Evolutionary conservation across 768 basidiomycete species (phyloP).

Genomic region (Boletus subparvulus): DNA sequence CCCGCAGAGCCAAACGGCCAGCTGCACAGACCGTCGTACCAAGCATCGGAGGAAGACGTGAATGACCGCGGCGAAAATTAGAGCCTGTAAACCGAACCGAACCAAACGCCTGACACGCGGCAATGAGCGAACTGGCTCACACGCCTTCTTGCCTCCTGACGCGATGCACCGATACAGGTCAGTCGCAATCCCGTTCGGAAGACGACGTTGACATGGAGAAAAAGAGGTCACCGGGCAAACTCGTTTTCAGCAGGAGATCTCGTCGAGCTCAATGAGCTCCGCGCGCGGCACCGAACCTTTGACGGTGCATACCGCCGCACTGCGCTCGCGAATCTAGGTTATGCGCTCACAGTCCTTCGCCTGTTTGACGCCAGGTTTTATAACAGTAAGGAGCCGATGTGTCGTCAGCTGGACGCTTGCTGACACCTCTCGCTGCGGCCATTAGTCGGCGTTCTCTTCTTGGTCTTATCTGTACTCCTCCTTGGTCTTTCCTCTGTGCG

Average conservation of each 20-base stretch:
- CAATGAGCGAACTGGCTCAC: constrained; percentile 19
- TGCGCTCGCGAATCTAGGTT: constrained; percentile 71
- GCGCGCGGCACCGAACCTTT: constrained; percentile 80
- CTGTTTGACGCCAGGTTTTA: constrained; percentile 79
- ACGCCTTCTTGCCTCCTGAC: constrained; percentile 6
- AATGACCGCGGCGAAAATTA: constrained; percentile 1
- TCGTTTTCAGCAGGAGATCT: constrained; percentile 56
- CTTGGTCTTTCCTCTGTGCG: constrained; percentile 59
- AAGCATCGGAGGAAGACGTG: constrained; percentile 17
- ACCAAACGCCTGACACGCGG: neutral
- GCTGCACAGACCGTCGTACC: constrained; percentile 19
- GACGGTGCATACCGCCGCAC: constrained; percentile 80
- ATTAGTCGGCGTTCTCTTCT: constrained; percentile 60
- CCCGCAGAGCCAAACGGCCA: constrained; percentile 25
- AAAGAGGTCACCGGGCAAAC: constrained; percentile 45
- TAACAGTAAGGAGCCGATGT: constrained; percentile 48
- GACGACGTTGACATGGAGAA: neutral
- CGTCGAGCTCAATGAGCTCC: constrained; percentile 66
- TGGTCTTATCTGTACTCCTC: constrained; percentile 59
- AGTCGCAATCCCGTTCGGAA: neutral
- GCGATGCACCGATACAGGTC: constrained; percentile 30
- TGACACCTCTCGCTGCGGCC: neutral
- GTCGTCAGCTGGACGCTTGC: neutral
- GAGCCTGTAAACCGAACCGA: constrained; percentile 14
- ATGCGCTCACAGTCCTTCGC: constrained; percentile 69